Conservation (phyloP, 228 moss, liverwort and hornwort genomes). For the Sphagnum magellanicum region DNA sequence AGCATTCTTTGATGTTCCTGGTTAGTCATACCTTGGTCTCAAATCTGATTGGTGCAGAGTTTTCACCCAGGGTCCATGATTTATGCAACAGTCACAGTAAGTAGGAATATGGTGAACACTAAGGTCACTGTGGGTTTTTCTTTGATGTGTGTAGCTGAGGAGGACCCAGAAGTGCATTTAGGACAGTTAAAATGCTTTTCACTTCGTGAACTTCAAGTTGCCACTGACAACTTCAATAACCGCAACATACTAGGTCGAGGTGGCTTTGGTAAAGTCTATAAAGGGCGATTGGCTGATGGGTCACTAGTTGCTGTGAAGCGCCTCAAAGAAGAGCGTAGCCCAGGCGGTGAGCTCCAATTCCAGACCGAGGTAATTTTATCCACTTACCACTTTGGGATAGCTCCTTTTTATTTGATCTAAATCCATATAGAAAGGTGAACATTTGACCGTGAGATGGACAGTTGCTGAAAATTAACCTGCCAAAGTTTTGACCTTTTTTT, state of each 20-base stretch:
- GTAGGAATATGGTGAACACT: background rate
- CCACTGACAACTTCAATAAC: slow-evolving; percentile 53
- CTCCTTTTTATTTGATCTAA: no score
- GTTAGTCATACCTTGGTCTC: slow-evolving; percentile 7
- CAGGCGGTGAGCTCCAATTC: slow-evolving; percentile 55
- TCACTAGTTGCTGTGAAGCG: slow-evolving; percentile 55
- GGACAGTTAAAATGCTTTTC: slow-evolving; percentile 53
- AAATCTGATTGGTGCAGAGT: background rate
- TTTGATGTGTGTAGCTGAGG: slow-evolving; percentile 27
- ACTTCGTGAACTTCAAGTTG: slow-evolving; percentile 45
- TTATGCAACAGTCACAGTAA: background rate
- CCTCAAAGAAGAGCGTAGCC: slow-evolving; percentile 55
- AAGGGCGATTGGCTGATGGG: slow-evolving; percentile 54
- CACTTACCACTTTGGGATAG: no score
- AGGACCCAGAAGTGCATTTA: slow-evolving; percentile 58
- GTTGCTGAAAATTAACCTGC: background rate
- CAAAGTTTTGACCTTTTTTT: background rate
- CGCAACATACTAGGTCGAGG: slow-evolving; percentile 53
- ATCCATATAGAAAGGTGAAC: background rate
- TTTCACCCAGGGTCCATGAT: background rate
- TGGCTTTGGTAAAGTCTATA: slow-evolving; percentile 54
- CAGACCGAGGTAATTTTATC: slow-evolving; percentile 27
- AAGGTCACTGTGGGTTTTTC: background rate
- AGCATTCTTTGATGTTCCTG: slow-evolving; percentile 58
- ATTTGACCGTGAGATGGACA: background rate